Base-by-base conservation (phyloP, 345 rosid species). In the Melaleuca alternifolia region DNA sequence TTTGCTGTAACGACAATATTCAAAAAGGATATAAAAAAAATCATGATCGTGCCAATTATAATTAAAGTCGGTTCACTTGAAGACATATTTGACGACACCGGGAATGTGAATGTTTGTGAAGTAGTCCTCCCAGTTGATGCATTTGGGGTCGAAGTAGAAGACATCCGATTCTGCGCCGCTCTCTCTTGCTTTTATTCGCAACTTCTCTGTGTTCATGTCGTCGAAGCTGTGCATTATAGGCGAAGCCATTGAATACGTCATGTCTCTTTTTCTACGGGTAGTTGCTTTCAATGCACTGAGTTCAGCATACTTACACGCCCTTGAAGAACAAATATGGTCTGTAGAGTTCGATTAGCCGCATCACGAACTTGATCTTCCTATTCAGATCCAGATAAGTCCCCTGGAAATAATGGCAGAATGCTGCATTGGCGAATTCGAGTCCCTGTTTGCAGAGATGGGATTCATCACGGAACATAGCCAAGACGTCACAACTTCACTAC, bases 261-360 rank as follows among this genome's bases (percentile, higher is more conserved):
- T 37, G 48, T 37, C 37, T 44, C 48, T 37, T 37, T 18, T 71
- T 37, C 13, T 71, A 7, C 18, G 53, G 54, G 48, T 12, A 51
- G 57, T 16, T 28, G 24, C 85, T 30, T 85, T 85, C 50, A 61
- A 65, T 62, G 37, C 30, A 71, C 16, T 9, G 28, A 6, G 82
- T 20, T 28, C 26, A 46, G 50, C 41, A 10, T 53, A 93, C 97
- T 12, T 95, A 97, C 99, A 94, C 86, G 87, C 94, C 98, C 54
- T 85, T 53, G 92, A 93, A 96, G 93, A 95, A 94, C 87, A 93
- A 92, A 89, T 96, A 97, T 18, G 99, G 98, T 84, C 92, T 87
- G 88, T 97, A 97, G 20, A 97, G 94, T 18, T 96, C 96, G 5
- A 91, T 93, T 53, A 97, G 33, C 33, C 94, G 91, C 94, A 96